Conservation (phyloP, 1,284 basidiomycete species). For the Microbotryum scabiosae region DNA sequence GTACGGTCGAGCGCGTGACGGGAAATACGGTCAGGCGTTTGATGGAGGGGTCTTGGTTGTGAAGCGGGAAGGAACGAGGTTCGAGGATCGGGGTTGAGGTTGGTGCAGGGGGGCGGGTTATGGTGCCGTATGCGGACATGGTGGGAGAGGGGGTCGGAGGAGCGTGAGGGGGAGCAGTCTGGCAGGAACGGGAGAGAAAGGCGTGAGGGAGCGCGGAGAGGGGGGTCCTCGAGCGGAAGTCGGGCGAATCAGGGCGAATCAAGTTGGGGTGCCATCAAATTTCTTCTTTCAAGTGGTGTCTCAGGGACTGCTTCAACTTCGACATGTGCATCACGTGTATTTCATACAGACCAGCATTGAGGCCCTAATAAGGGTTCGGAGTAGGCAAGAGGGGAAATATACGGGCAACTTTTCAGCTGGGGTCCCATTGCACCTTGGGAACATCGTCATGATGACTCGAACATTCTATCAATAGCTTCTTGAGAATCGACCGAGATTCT, state of each 20-base stretch:
- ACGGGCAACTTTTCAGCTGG: no score
- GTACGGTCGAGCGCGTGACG: conserved; percentile 50
- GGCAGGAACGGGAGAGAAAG: not conserved
- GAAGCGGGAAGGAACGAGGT: conserved; percentile 48
- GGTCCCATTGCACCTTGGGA: no score
- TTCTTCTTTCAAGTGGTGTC: no score
- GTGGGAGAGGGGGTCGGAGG: not conserved
- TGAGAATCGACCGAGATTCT: not conserved
- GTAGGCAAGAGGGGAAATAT: no score
- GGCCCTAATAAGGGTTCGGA: no score
- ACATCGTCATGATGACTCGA: not conserved
- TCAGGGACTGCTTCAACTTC: no score
- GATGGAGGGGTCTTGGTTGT: conserved; percentile 52
- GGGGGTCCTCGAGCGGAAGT: not conserved
- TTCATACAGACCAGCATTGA: no score
- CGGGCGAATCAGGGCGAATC: no score
- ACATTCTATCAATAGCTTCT: conserved; percentile 8
- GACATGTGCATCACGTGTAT: no score
- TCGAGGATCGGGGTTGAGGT: conserved; percentile 35
- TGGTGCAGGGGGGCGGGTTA: conserved; percentile 5
- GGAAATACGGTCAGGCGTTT: conserved; percentile 51
- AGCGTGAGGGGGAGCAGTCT: not conserved
- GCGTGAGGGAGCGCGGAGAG: not conserved
- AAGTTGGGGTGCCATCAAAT: no score
- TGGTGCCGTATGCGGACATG: conserved; percentile 33